Evolutionary conservation across 768 basidiomycete genomes (phyloP), one percentile per base, ranked within the genome.

Genomic region (Russula sp.): DNA sequence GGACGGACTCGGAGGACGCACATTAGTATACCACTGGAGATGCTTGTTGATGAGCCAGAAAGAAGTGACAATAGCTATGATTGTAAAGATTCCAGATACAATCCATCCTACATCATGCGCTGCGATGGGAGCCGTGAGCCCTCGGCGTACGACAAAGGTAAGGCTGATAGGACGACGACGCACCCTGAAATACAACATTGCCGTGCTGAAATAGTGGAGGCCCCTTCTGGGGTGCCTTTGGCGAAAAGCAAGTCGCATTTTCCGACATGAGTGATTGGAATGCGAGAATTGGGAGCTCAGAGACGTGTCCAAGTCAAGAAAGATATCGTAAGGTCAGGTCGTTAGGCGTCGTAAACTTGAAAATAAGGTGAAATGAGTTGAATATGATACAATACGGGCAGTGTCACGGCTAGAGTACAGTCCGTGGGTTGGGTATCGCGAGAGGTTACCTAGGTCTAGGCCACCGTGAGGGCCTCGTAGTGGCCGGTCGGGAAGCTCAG

Each of bases 21-120:
- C 86, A 68, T 85, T 83, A 16, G 85, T 86, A 69, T 88, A 91
- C 82, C 84, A 88, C 53, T 77, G 76, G 13, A 90, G 75, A 72
- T 91, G 89, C 71, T 85, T 86, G 71, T 77, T 75, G 52, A 91
- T 83, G n/a, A 90, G 78, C 88, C 88, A 91, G 64, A 82, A 78
- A 0, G 88, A 88, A n/a, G 77, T 75, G 20, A 77, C 71, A 5
- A 79, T 79, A 3, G 88, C 81, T 35, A 85, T 67, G 10, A 84
- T 44, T 2, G 86, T 79, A 71, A 88, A 85, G 63, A 79, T 75
- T 3, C 84, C 84, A 45, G 82, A 77, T 35, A 88, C 71, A 47
- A 89, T 79, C 87, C 88, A 89, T 0, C 88, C 89, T 62, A 87
- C 84, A 75, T 86, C 82, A 68, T 86, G 82, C 11, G 79, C 85